Base-by-base conservation (phyloP, 2,329 filamentous ascomycete species). In the Colletotrichum incanum region DNA sequence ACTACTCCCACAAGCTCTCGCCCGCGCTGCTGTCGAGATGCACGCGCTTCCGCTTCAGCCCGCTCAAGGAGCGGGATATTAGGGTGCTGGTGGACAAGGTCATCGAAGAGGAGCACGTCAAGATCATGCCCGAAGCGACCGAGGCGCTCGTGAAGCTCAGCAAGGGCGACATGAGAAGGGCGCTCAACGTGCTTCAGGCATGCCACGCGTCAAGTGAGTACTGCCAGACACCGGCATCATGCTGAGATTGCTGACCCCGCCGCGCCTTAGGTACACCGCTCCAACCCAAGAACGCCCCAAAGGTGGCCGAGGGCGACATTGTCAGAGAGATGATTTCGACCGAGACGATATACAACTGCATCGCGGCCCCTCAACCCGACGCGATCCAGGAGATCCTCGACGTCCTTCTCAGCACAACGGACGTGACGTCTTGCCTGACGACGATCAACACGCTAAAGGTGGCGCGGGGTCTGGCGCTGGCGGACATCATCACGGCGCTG, bases 1-100 rank as follows among this genome's bases (percentile, higher is more conserved):
- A 99, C 84, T 99, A 99, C 83, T 96, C 96, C 39, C 96, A 99
- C 86, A 99, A 99, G 83, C 91, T 99, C 49, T 97, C 94, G 16
- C 96, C 96, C 0, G 96, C 96, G 0, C 87, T 99, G 54, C 86
- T 99, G 65, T 98, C 96, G 60, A 88, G 96, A 77, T 99, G 96
- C 84, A 99, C 96, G 12, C 88, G 96, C 47, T 99, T 99, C 82
- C 89, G 96, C 41, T 99, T 99, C 83, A 97, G 94, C 76, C 96
- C 96, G 14, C 85, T 99, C 67, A 97, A 97, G 81, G 94, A 98
- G 78, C 86, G 82, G 8, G 96, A 98, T 80, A 98, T 99, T 72
- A 87, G 94, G 62, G 87, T 89, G 1, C 82, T 98, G 65, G 95
- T 99, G 9, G 94, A 98, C 80, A 93, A 93, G 80, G 96, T 99